A percentile compares a stretch with the other conserved stretches of the same genome.
These are phyloP conservation scores for Calonectria montana DNA, from an alignment of 2,329 filamentous ascomycete genomes.

Conservation along the genomic window DNA sequence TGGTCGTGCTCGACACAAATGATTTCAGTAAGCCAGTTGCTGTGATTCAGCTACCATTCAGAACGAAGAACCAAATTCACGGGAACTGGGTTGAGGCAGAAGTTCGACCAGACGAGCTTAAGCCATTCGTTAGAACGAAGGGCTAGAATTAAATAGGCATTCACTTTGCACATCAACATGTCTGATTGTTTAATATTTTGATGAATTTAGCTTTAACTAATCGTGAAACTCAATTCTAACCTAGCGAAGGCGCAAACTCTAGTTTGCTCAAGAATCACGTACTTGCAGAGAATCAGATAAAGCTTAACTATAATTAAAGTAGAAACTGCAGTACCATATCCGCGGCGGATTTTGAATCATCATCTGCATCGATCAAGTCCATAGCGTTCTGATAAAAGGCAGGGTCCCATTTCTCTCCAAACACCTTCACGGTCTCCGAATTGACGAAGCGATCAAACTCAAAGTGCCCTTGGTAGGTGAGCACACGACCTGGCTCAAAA, in stretches of 20 bases:
- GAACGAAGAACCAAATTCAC: not conserved
- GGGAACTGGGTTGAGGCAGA: not conserved
- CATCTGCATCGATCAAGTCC: conserved; percentile 31
- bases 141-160: not conserved
- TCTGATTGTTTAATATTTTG: not conserved
- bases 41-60: not conserved
- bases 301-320: conserved; percentile 8
- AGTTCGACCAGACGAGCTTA: not conserved
- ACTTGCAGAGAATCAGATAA: not conserved
- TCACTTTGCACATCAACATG: not conserved
- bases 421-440: conserved; percentile 49
- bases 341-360: conserved; percentile 30
- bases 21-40: not conserved
- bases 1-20: not conserved
- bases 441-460: conserved; percentile 57
- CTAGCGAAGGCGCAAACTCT: not conserved
- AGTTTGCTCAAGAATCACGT: not conserved
- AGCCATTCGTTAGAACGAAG: not conserved
- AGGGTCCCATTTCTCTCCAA: conserved; percentile 41
- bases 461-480: conserved; percentile 56
- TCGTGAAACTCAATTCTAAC: not conserved
- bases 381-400: conserved; percentile 11
- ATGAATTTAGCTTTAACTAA: not conserved
- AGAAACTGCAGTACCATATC: conserved; percentile 36
- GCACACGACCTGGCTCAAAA: conserved; percentile 49